These are phyloP conservation scores for Petunia secreta DNA, from an alignment of 257 asterid genomes.

Conservation along the genomic window DNA sequence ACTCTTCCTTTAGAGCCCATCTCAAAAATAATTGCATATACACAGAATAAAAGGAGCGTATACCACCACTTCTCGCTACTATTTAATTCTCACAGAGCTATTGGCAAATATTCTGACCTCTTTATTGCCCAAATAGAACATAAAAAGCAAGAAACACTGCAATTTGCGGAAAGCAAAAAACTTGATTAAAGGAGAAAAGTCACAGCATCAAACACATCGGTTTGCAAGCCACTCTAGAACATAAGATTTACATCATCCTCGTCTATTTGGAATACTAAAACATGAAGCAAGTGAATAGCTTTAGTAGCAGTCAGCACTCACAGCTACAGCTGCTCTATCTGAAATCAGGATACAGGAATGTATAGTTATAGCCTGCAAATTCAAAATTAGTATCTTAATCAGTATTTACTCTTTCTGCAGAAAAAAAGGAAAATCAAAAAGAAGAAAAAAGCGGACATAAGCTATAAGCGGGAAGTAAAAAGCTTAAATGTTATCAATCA, in stretches of 20 bases:
- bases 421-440: not conserved
- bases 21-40: constrained; percentile 68
- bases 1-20: constrained; percentile 97
- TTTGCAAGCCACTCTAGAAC: not conserved
- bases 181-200: constrained; percentile 22
- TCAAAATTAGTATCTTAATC: constrained; percentile 21
- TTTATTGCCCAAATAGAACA: constrained; percentile 2
- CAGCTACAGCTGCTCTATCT: constrained; percentile 12
- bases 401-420: constrained; percentile 9
- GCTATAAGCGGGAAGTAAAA: not conserved
- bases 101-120: constrained; percentile 15
- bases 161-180: constrained; percentile 3
- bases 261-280: constrained; percentile 10
- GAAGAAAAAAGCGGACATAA: not conserved
- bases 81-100: not conserved
- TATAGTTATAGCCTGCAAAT: constrained; percentile 21
- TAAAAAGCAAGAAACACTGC: constrained; percentile 6
- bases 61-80: not conserved
- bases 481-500: not conserved
- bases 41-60: constrained; percentile 38
- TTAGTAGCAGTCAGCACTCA: constrained; percentile 23
- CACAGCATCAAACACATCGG: constrained; percentile 1
- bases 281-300: constrained; percentile 15
- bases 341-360: not conserved
- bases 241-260: constrained; percentile 16